A percentile compares a stretch with the other conserved stretches of the same genome.
Evolutionary conservation across 2,329 filamentous ascomycete genomes (phyloP).

Genomic region (Thelonectria discophora): DNA sequence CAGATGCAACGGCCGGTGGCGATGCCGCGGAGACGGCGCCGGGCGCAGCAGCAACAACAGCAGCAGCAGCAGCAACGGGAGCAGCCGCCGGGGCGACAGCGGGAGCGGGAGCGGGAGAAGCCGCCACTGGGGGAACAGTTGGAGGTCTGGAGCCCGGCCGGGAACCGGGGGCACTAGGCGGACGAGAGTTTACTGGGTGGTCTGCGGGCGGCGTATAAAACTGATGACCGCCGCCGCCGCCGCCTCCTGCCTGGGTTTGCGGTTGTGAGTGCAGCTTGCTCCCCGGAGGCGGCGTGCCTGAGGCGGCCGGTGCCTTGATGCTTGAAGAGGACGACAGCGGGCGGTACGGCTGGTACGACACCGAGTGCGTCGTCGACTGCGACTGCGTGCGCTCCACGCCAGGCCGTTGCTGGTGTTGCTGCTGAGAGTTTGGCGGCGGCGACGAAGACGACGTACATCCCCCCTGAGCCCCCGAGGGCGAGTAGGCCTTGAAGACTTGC

Average conservation of each 20-base stretch:
- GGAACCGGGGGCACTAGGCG: conserved; percentile 8
- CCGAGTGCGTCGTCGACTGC: conserved; percentile 37
- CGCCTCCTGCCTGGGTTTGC: conserved; percentile 24
- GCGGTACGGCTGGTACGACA: conserved; percentile 45
- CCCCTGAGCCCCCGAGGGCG: conserved; percentile 35
- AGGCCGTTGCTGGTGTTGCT: conserved; percentile 14
- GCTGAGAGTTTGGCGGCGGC: not conserved
- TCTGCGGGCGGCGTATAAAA: conserved; percentile 27
- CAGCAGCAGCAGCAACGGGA: not conserved
- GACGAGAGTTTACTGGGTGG: conserved; percentile 8
- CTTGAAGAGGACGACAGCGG: conserved; percentile 30
- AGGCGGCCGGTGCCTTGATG: conserved; percentile 3
- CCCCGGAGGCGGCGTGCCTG: conserved; percentile 19
- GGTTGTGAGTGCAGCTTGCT: conserved; percentile 23
- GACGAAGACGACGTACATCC: conserved; percentile 19
- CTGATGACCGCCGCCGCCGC: conserved; percentile 37
- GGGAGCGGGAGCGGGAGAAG: conserved; percentile 21
- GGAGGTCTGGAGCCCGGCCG: conserved; percentile 17
- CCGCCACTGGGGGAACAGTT: not conserved
- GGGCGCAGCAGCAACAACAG: not conserved
- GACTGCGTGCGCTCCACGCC: conserved; percentile 29
- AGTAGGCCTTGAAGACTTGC: conserved; percentile 42
- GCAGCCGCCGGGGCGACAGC: not conserved
- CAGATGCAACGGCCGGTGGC: not conserved
- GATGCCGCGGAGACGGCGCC: not conserved